These are phyloP conservation scores for Hirschioporus abietinus DNA, from an alignment of 768 basidiomycete species.

Conservation along the genomic window DNA sequence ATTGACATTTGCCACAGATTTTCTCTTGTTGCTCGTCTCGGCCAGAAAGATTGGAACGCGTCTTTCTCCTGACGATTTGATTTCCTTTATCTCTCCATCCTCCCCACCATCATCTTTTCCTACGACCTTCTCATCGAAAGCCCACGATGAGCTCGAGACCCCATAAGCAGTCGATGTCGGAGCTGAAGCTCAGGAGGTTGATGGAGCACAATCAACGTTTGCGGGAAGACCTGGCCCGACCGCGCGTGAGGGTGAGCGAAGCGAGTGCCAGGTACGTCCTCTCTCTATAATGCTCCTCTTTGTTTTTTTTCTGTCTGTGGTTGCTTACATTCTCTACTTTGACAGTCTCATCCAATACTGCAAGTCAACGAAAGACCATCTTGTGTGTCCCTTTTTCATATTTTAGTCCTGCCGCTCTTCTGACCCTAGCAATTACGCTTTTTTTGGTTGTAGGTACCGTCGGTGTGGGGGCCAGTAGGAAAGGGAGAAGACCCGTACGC, in stretches of 20 bases:
- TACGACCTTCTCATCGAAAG: not conserved
- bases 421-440: constrained; percentile 5
- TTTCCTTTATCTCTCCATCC: not conserved
- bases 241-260: constrained; percentile 88
- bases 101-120: not conserved
- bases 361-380: constrained; percentile 87
- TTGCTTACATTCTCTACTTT: not conserved
- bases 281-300: not conserved
- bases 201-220: constrained; percentile 92
- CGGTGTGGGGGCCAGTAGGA: constrained; percentile 89
- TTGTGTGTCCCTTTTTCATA: constrained; percentile 45
- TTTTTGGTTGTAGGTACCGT: constrained; percentile 59
- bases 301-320: not conserved
- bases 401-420: constrained; percentile 10
- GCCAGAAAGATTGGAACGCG: not conserved
- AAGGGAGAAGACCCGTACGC: constrained; percentile 93
- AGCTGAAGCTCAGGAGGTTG: constrained; percentile 90
- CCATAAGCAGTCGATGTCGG: constrained; percentile 84
- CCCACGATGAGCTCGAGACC: constrained; percentile 4
- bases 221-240: constrained; percentile 83
- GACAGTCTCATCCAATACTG: constrained; percentile 90
- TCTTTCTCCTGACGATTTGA: not conserved
- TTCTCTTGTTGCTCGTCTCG: not conserved
- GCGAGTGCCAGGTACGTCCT: constrained; percentile 73
- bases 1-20: not conserved